phyloP scores from a whole-genome alignment of 1,284 basidiomycete species.

The Lignosus rhinocerotis region DNA sequence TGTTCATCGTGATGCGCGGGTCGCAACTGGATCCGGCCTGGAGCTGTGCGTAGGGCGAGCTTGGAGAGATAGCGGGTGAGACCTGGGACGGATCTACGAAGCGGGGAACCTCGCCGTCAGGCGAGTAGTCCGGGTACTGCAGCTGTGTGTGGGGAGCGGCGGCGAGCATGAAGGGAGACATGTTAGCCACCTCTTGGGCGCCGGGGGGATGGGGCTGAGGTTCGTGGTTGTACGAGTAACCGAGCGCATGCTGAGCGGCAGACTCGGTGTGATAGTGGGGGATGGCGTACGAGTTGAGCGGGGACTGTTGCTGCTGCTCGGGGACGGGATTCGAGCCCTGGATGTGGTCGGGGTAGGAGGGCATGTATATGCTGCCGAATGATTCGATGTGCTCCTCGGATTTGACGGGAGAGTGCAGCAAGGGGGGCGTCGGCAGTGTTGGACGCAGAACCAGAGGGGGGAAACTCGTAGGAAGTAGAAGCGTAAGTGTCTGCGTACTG shows the following conservation, averaged over 20 bases:
- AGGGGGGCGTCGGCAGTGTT: constrained; percentile 2
- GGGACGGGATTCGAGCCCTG: constrained; percentile 3
- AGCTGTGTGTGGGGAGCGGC: constrained; percentile 13
- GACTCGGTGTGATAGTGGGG: constrained; percentile 9
- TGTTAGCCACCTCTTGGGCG: constrained; percentile 11
- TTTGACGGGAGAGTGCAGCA: constrained; percentile 9
- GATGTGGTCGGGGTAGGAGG: constrained; percentile 14
- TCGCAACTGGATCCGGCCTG: constrained; percentile 24
- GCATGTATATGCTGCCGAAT: constrained; percentile 13
- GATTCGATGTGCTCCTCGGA: constrained; percentile 14
- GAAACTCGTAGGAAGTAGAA: constrained; percentile 15
- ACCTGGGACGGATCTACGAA: constrained; percentile 33
- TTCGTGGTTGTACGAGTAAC: constrained; percentile 16
- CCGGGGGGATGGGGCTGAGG: constrained; percentile 11
- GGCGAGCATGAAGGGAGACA: constrained; percentile 20
- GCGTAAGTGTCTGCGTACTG: constrained; percentile 21
- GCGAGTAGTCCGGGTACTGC: constrained; percentile 20
- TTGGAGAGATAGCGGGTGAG: constrained; percentile 30
- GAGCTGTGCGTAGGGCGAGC: constrained; percentile 24
- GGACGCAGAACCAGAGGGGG: constrained; percentile 6
- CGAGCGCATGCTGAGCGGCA: constrained; percentile 11
- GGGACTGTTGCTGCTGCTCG: constrained; percentile 4
- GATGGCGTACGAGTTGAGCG: constrained; percentile 10
- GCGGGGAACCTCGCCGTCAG: constrained; percentile 20
- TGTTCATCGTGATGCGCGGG: constrained; percentile 26